These are phyloP conservation scores for Petrea volubilis DNA, from an alignment of 257 asterid species.

Conservation along the genomic window DNA sequence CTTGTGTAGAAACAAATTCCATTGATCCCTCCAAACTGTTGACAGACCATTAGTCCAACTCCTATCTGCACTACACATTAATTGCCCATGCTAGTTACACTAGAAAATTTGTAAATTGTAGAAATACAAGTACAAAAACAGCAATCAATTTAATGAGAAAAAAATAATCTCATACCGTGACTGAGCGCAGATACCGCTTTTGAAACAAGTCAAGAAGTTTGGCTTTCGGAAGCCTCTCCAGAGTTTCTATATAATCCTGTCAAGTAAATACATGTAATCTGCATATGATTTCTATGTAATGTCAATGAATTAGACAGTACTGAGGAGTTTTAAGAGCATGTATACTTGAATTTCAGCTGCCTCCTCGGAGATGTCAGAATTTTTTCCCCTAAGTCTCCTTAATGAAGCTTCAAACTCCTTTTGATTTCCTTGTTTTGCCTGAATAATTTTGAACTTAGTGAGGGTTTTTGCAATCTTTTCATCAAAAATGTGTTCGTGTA, in stretches of 20 bases:
- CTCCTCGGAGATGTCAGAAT: slow-evolving; percentile 68
- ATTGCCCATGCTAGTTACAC: slow-evolving; percentile 2
- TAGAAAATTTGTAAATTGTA: background rate
- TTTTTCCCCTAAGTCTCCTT: slow-evolving; percentile 63
- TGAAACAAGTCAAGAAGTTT: slow-evolving; percentile 72
- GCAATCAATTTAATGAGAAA: background rate
- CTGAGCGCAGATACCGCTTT: slow-evolving; percentile 68
- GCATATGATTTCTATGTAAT: background rate
- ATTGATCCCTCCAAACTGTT: slow-evolving; percentile 94
- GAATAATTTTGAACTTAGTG: background rate
- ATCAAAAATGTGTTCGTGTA: background rate
- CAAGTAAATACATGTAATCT: background rate
- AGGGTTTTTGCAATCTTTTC: background rate
- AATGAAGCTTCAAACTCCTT: slow-evolving; percentile 82
- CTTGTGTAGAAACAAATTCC: slow-evolving; percentile 88
- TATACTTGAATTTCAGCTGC: slow-evolving; percentile 81
- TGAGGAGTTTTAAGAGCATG: slow-evolving; percentile 4
- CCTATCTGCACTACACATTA: slow-evolving; percentile 55
- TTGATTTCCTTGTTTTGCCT: slow-evolving; percentile 73
- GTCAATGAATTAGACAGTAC: background rate
- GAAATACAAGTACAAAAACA: background rate
- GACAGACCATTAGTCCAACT: slow-evolving; percentile 92
- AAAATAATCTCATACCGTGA: slow-evolving; percentile 45
- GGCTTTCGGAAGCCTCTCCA: slow-evolving; percentile 80
- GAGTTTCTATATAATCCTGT: slow-evolving; percentile 86